Conservation (phyloP, 495 filamentous ascomycete genomes). For the Podospora pseudopauciseta region DNA sequence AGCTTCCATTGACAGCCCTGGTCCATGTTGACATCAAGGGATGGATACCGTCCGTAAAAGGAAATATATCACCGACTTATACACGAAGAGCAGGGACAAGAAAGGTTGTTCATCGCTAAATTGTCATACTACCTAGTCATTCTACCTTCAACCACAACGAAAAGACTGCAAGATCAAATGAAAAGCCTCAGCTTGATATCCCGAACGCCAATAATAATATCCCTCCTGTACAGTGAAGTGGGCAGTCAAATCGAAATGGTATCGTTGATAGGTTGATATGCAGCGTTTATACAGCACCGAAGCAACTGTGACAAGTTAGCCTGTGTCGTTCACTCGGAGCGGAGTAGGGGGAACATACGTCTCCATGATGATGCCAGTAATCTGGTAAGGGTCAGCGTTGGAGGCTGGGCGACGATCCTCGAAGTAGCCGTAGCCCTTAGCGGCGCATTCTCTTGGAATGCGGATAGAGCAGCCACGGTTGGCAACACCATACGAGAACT, state of each 20-base stretch:
- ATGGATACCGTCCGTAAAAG: background rate
- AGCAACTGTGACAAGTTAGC: background rate
- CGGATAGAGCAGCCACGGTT: constrained; percentile 88
- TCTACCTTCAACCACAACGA: background rate
- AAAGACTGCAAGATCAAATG: background rate
- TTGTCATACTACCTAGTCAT: background rate
- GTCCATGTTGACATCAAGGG: background rate
- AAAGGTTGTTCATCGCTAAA: background rate
- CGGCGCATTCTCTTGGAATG: constrained; percentile 84
- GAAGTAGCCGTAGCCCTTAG: constrained; percentile 97
- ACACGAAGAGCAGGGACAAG: background rate
- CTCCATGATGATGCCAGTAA: constrained; percentile 39
- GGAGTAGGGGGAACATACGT: constrained; percentile 14
- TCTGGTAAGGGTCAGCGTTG: constrained; percentile 89
- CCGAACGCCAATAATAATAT: constrained; percentile 1
- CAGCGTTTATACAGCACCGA: background rate
- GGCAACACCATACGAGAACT: constrained; percentile 93
- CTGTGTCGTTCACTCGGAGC: background rate
- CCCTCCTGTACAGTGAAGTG: background rate
- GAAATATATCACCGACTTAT: background rate
- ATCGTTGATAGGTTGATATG: background rate
- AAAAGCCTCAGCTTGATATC: background rate
- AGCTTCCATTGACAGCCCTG: background rate
- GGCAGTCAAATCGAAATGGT: constrained; percentile 3
- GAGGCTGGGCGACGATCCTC: constrained; percentile 94